Evolutionary conservation across 139 green algal genomes (phyloP).

Genomic region (Chlamydomonas sp.): DNA sequence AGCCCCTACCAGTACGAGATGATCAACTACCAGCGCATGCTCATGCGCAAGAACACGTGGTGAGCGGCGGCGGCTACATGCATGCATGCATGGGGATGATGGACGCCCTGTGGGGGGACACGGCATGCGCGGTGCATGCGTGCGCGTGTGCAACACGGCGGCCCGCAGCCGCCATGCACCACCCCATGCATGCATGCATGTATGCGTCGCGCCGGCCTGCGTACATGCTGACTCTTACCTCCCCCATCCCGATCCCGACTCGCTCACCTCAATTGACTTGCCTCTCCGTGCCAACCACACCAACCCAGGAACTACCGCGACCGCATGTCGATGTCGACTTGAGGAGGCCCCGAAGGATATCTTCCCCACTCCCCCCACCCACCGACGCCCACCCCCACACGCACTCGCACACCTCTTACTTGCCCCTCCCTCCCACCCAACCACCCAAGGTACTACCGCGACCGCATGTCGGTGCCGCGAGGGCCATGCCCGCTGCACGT

Average conservation of each 20-base stretch:
- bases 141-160: background rate
- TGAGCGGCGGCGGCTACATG: slow-evolving; percentile 57
- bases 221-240: no score
- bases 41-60: slow-evolving; percentile 80
- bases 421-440: no score
- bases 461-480: slow-evolving; percentile 45
- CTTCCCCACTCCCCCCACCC: no score
- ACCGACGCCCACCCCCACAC: no score
- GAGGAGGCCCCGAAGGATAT: no score
- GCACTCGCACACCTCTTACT: no score
- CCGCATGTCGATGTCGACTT: slow-evolving; percentile 41
- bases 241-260: no score
- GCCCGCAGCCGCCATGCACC: background rate
- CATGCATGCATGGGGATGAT: slow-evolving; percentile 4
- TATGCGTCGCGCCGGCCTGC: no score
- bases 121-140: no score
- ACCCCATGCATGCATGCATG: no score
- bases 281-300: no score
- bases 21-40: slow-evolving; percentile 72
- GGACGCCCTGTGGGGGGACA: background rate
- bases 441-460: slow-evolving; percentile 13
- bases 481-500: slow-evolving; percentile 79
- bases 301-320: slow-evolving; percentile 13
- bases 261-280: no score
- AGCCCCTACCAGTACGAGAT: slow-evolving; percentile 54